Evolutionary conservation across 2,329 filamentous ascomycete species (phyloP), one percentile per base, ranked within the genome.

Genomic region (Byssochlamys sp.): DNA sequence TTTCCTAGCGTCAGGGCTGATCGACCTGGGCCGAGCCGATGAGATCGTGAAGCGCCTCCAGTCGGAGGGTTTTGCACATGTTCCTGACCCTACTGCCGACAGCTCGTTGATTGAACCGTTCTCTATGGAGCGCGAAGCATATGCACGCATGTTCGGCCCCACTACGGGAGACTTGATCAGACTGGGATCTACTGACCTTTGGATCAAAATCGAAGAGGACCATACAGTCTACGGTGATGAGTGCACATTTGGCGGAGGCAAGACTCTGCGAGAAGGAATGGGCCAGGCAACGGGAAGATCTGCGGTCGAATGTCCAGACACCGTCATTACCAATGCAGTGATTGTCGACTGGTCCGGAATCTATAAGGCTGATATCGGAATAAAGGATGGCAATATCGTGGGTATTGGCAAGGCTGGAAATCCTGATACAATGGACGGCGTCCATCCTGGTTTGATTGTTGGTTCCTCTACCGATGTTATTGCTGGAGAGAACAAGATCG

Each of bases 361-460:
- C 68, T 95, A 90, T 80, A 97, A 97, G 77, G 92, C 91, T 4
- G 92, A 97, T 71, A 95, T 97, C 69, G 92, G 92, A 28, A 86
- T 97, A 71, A 96, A 95, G 73, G 75, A 91, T 64, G 91, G 92
- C 1, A 71, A 88, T 45, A 96, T 97, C 66, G 86, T 87, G 28
- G 92, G 85, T 0, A 92, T 97, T 64, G 92, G 92, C 59, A 96
- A 97, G 75, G 90, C 92, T 14, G 92, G 92, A 24, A 97, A 96
- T 67, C 92, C 92, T n/a, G 92, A 97, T 73, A 84, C 95, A 52
- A 96, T 96, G 92, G 87, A 94, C 31, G 89, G 89, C 3, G 90
- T 97, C 5, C 80, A 87, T 59, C 79, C 84, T 0, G 81, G 85
- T 57, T 84, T 97, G 85, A 77, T 96, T 1, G 84, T 96, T 9